Evolutionary conservation across 2,329 filamentous ascomycete species (phyloP).

Genomic region (Blumeriella jaapii): DNA sequence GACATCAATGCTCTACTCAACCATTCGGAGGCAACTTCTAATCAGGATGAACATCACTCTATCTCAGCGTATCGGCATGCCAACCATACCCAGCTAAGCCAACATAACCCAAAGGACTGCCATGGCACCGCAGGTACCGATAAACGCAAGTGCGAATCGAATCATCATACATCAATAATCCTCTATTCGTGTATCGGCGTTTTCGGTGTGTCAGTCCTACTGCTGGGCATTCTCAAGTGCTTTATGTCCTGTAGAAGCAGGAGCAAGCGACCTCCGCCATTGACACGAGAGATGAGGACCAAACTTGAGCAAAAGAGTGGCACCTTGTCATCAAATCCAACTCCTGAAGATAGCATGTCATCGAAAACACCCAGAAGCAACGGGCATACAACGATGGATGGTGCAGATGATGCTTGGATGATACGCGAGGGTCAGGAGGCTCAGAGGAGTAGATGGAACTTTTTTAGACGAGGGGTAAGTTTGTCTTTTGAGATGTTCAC

Average conservation of each 20-base stretch:
- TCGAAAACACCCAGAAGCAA: too few species aligned
- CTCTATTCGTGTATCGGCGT: constrained; percentile 1
- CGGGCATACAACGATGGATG: constrained; percentile 15
- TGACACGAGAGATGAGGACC: neutral
- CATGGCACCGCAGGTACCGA: neutral
- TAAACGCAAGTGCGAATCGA: constrained; percentile 1
- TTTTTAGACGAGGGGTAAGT: constrained; percentile 1
- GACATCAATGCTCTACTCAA: constrained; percentile 1
- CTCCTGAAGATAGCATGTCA: constrained; percentile 2
- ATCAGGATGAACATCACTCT: neutral
- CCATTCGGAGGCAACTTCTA: constrained; percentile 1
- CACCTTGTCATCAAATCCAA: constrained; percentile 2
- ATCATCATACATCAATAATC: constrained; percentile 1
- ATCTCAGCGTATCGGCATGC: constrained; percentile 1
- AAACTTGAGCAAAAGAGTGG: constrained; percentile 1
- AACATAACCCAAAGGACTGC: neutral
- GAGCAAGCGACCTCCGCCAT: neutral
- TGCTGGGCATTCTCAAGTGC: constrained; percentile 2
- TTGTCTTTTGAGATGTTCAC: neutral
- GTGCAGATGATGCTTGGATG: constrained; percentile 11
- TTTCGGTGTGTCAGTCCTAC: neutral
- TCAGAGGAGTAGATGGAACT: constrained; percentile 1
- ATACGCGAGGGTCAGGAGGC: neutral
- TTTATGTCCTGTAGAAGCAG: neutral
- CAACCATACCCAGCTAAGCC: neutral